Evolutionary conservation across 164 flowering plant species (phyloP).

Genomic region (Akebia trifoliata): DNA sequence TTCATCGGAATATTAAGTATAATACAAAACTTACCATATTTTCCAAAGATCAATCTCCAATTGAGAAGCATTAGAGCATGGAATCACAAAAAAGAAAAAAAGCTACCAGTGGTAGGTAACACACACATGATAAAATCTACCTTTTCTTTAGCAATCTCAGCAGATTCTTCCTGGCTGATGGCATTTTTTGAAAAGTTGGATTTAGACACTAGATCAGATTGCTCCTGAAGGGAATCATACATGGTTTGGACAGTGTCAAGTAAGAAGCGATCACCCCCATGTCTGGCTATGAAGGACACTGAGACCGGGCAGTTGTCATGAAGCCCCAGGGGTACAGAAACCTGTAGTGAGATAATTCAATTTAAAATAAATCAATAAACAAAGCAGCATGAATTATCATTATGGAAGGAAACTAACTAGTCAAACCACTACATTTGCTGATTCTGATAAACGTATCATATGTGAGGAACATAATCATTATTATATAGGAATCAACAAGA

Average conservation of each 20-base stretch:
- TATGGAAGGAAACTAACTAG: not conserved
- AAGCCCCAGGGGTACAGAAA: slow-evolving; percentile 70
- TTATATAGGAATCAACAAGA: slow-evolving; percentile 8
- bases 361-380: not conserved
- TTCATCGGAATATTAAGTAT: too few species aligned
- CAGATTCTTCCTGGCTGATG: slow-evolving; percentile 54
- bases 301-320: slow-evolving; percentile 80
- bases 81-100: too few species aligned
- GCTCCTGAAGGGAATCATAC: slow-evolving; percentile 66
- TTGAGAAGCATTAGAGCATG: too few species aligned
- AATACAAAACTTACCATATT: too few species aligned
- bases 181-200: slow-evolving; percentile 38
- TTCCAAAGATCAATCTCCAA: too few species aligned
- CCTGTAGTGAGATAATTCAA: slow-evolving; percentile 38
- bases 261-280: slow-evolving; percentile 88
- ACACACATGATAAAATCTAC: slow-evolving; percentile 2
- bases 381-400: not conserved
- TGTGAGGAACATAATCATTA: not conserved
- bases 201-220: slow-evolving; percentile 43
- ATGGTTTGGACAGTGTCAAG: slow-evolving; percentile 66
- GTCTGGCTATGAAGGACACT: slow-evolving; percentile 78
- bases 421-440: not conserved
- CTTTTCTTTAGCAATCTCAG: slow-evolving; percentile 95
- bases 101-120: too few species aligned
- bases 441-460: not conserved